Percentiles rank a stretch among this genome's conserved stretches.
Conservation (phyloP, 306 rosid genomes). For the Cicer bijugum region DNA sequence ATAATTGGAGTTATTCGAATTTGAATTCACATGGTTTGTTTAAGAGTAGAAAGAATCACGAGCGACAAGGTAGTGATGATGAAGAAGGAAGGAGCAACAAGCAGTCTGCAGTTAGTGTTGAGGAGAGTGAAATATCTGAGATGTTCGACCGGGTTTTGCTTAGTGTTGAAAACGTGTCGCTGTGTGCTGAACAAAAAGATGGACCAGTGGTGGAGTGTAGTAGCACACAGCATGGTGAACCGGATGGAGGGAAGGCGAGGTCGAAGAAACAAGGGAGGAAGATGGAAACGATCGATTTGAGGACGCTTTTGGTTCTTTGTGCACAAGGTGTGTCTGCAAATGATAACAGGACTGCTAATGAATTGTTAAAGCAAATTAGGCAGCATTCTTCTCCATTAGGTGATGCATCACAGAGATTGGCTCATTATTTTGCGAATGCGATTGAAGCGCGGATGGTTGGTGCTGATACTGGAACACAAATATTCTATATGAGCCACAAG, state of each 20-base stretch:
- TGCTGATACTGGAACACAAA: constrained; percentile 60
- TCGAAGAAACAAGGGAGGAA: constrained; percentile 55
- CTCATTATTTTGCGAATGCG: constrained; percentile 67
- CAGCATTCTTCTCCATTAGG: constrained; percentile 68
- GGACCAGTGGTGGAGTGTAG: constrained; percentile 19
- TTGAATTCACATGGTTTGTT: constrained; percentile 42
- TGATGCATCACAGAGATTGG: constrained; percentile 70
- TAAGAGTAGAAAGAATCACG: constrained; percentile 60
- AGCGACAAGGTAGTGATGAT: constrained; percentile 45
- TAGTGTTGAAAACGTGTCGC: constrained; percentile 50
- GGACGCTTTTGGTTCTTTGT: constrained; percentile 62
- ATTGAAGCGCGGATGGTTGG: constrained; percentile 79
- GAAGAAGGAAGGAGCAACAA: constrained; percentile 62
- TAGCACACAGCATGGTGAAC: constrained; percentile 29
- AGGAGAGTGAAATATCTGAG: constrained; percentile 58
- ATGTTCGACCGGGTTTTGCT: constrained; percentile 63
- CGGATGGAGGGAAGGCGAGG: constrained; percentile 51
- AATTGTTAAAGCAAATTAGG: constrained; percentile 71
- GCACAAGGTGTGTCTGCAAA: constrained; percentile 71
- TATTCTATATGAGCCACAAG: constrained; percentile 54
- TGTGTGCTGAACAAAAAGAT: constrained; percentile 44
- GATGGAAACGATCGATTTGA: constrained; percentile 68
- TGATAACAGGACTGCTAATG: constrained; percentile 66
- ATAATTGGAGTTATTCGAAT: not conserved
- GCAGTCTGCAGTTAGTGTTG: constrained; percentile 53